Evolutionary conservation across 345 rosid genomes (phyloP).

Genomic region (Eucalyptus pauciflora): DNA sequence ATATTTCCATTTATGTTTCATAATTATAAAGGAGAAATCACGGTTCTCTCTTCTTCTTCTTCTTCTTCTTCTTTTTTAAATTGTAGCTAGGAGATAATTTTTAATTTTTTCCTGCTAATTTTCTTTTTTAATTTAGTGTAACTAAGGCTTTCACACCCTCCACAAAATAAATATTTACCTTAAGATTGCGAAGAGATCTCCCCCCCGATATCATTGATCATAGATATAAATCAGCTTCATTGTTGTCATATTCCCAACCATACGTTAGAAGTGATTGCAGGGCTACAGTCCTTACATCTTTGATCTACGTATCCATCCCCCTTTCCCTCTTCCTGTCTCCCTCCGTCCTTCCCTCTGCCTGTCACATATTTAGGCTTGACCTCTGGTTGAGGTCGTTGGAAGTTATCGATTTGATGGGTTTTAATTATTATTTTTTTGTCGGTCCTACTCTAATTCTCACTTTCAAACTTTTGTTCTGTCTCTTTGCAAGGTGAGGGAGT

Average conservation of each 20-base stretch:
- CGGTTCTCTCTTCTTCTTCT: no score
- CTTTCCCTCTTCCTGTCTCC: background rate
- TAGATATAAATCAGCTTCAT: background rate
- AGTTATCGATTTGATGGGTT: no score
- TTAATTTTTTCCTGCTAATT: background rate
- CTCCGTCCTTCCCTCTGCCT: no score
- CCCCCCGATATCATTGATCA: background rate
- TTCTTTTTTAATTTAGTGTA: background rate
- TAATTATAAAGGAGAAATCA: no score
- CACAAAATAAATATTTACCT: background rate
- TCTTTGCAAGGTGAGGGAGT: no score
- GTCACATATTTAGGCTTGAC: no score
- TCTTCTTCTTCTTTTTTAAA: no score
- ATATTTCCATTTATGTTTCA: no score
- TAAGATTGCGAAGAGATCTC: background rate
- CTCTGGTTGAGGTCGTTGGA: no score
- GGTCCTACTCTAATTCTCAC: no score
- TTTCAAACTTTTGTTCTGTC: no score
- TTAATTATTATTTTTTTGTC: no score
- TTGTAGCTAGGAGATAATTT: background rate
- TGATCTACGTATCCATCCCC: background rate
- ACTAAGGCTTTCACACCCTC: background rate
- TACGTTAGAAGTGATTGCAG: background rate
- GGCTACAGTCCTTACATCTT: background rate
- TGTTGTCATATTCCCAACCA: background rate